Conservation (phyloP, 768 basidiomycete genomes). For the Mycena pura region DNA sequence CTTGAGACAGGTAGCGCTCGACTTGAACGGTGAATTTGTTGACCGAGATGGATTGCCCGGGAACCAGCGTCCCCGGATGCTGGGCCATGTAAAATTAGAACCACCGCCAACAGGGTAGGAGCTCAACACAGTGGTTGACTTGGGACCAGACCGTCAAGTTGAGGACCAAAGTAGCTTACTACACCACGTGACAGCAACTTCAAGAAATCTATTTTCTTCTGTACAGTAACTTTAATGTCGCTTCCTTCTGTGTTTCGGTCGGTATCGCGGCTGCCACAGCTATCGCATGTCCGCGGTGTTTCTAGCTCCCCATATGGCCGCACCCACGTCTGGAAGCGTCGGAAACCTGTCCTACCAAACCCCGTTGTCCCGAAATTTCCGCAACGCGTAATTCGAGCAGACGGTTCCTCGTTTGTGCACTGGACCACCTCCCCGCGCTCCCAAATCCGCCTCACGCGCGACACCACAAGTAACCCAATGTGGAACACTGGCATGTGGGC, state of each 20-base stretch:
- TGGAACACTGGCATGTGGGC: conserved; percentile 76
- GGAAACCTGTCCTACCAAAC: conserved; percentile 72
- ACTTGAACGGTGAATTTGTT: conserved; percentile 91
- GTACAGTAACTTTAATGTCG: background rate
- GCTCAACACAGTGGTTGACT: background rate
- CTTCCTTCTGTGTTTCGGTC: background rate
- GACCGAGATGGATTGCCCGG: conserved; percentile 89
- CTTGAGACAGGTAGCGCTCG: conserved; percentile 95
- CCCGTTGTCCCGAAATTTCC: conserved; percentile 88
- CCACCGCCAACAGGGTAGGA: background rate
- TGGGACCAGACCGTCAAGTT: background rate
- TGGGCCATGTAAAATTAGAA: conserved; percentile 34
- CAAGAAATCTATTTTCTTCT: background rate
- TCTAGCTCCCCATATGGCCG: conserved; percentile 85
- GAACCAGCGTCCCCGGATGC: conserved; percentile 73
- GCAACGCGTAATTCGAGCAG: conserved; percentile 84
- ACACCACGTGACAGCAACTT: background rate
- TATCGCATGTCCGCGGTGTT: conserved; percentile 45
- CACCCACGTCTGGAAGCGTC: conserved; percentile 81
- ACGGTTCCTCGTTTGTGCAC: conserved; percentile 88
- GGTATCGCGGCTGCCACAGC: background rate
- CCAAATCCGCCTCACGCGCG: conserved; percentile 78
- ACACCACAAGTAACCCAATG: conserved; percentile 87
- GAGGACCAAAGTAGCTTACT: background rate
- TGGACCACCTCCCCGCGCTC: conserved; percentile 90